phyloP scores from a whole-genome alignment of 1,284 basidiomycete species.

The Filobasidium uniguttulatum region DNA sequence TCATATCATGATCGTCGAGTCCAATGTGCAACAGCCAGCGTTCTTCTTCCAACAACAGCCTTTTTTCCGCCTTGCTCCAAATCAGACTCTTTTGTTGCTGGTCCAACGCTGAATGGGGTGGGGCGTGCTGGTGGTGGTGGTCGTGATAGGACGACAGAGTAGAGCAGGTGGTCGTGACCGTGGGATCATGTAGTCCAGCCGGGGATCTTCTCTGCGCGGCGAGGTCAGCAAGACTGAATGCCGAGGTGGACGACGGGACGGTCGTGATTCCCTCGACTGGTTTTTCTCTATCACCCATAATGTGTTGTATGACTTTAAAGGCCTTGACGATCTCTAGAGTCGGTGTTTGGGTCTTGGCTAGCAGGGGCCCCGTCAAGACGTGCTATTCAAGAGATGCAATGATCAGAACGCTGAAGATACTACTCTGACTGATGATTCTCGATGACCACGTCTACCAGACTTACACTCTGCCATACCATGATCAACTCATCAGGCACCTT shows the following conservation, averaged over 20 bases:
- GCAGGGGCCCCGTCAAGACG: conserved; percentile 56
- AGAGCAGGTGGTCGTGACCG: too few relatives aligned
- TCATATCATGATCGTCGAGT: conserved; percentile 58
- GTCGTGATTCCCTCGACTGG: conserved; percentile 22
- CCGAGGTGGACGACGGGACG: conserved; percentile 9
- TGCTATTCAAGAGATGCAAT: conserved; percentile 32
- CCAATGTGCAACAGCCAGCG: conserved; percentile 70
- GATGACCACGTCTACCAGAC: conserved; percentile 9
- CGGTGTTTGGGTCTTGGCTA: conserved; percentile 45
- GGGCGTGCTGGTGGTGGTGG: too few relatives aligned
- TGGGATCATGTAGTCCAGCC: too few relatives aligned
- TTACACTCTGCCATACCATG: conserved; percentile 77
- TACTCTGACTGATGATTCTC: neutral
- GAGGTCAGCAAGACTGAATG: neutral
- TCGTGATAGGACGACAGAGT: too few relatives aligned
- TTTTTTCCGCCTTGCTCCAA: conserved; percentile 20
- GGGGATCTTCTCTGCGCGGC: neutral
- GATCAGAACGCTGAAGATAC: neutral
- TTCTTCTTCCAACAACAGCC: conserved; percentile 58
- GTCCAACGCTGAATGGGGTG: conserved; percentile 5
- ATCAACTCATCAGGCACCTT: conserved; percentile 61
- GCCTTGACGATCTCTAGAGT: conserved; percentile 63
- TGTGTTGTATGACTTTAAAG: conserved; percentile 75
- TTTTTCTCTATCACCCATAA: conserved; percentile 79
- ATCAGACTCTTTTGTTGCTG: neutral